Conservation (phyloP, 331 rosid genomes). For the Malus hybrid region DNA sequence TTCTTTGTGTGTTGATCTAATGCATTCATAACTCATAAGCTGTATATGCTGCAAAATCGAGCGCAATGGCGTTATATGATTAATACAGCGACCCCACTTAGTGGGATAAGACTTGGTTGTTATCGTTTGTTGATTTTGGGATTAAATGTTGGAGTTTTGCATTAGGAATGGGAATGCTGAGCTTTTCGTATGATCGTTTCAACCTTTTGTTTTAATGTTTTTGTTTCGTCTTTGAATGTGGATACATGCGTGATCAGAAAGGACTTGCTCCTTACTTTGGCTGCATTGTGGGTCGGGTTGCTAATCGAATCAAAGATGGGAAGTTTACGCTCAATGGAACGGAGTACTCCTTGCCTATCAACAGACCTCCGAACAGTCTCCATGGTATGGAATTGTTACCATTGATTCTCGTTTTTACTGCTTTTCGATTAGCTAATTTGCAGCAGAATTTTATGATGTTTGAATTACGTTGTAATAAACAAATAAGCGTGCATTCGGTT, state of each 20-base stretch:
- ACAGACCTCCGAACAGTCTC: slow-evolving; percentile 85
- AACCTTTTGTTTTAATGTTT: not conserved
- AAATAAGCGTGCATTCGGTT: no score
- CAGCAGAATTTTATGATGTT: not conserved
- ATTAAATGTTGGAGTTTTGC: not conserved
- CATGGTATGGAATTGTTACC: slow-evolving; percentile 57
- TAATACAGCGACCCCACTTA: no score
- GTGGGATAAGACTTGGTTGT: no score
- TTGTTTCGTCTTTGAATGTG: not conserved
- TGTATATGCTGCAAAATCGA: no score
- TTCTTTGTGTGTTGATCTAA: not conserved
- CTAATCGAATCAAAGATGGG: slow-evolving; percentile 83
- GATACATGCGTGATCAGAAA: slow-evolving; percentile 32
- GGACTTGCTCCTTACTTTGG: slow-evolving; percentile 86
- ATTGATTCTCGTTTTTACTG: not conserved
- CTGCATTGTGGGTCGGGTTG: slow-evolving; percentile 96
- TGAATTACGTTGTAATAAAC: not conserved
- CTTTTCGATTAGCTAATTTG: not conserved
- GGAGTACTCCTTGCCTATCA: slow-evolving; percentile 64
- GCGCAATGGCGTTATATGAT: no score
- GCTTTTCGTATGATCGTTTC: not conserved
- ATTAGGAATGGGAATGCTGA: not conserved
- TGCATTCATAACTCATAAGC: not conserved
- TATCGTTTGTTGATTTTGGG: not conserved
- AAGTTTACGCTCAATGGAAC: slow-evolving; percentile 66